Base-by-base conservation (phyloP, 345 rosid species). In the Cardamine resedifolia region DNA sequence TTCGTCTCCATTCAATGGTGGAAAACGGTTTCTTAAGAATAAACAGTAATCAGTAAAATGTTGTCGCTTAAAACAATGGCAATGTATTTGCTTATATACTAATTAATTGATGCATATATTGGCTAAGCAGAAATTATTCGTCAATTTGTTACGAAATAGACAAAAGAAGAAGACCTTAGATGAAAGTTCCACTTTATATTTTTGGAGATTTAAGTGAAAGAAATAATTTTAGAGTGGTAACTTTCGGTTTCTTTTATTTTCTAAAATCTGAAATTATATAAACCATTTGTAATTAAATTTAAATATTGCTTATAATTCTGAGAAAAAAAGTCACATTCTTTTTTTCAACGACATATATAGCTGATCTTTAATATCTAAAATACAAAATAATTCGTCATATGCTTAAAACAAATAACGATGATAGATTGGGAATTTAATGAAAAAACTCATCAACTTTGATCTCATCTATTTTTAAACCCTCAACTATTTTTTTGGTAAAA, bases 371-470 rank as follows among this genome's bases (percentile, higher is more conserved):
- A 12, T 68, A 27, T 56, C 10, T 68, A 7, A 44, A 10, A 20
- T 26, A 10, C 12, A 34, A 34, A 24, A 39, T 57, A 56, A 20
- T 2, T 69, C n/a, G 16, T 60, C 16, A 15, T 38, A 41, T 51
- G 61, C 68, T 51, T 50, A 27, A 39, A 71, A 19, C 43, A 51
- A 28, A n/a, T n/a, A n/a, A n/a, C n/a, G n/a, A n/a, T n/a, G n/a
- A n/a, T n/a, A n/a, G n/a, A n/a, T n/a, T n/a, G n/a, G n/a, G n/a
- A n/a, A n/a, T n/a, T n/a, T n/a, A n/a, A n/a, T n/a, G n/a, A n/a
- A n/a, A n/a, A n/a, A n/a, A n/a, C n/a, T n/a, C n/a, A n/a, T n/a
- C n/a, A n/a, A n/a, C n/a, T n/a, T n/a, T n/a, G n/a, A n/a, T n/a
- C n/a, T n/a, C n/a, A n/a, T n/a, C n/a, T n/a, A n/a, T n/a, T n/a